These are phyloP conservation scores for Candida gorgasii DNA, from an alignment of 805 yeast species.

Conservation along the genomic window DNA sequence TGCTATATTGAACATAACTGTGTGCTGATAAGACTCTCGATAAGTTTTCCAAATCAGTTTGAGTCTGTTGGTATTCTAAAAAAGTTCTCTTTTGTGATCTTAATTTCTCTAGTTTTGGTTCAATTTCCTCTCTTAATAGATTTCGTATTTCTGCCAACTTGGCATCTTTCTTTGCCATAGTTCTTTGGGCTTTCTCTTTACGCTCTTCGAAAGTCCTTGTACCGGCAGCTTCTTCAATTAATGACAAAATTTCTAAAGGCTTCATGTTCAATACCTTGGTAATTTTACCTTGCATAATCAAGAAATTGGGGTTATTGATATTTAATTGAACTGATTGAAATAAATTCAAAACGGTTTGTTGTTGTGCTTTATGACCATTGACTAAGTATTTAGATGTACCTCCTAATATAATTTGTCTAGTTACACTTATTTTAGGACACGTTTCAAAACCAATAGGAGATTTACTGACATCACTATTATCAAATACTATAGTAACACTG, in stretches of 20 bases:
- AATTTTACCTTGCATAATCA: constrained; percentile 98
- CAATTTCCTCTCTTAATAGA: constrained; percentile 81
- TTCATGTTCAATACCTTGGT: constrained; percentile 97
- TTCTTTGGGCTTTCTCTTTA: constrained; percentile 85
- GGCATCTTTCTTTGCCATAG: constrained; percentile 87
- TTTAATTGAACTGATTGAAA: constrained; percentile 95
- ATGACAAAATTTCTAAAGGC: constrained; percentile 82
- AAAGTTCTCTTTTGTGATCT: constrained; percentile 80
- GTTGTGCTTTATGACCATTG: constrained; percentile 96
- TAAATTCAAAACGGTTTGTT: constrained; percentile 82
- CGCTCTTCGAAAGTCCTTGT: constrained; percentile 94
- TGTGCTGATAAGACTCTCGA: constrained; percentile 76
- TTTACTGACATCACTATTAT: constrained; percentile 70
- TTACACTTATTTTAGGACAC: constrained; percentile 77
- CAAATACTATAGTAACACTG: constrained; percentile 92
- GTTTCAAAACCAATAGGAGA: constrained; percentile 89
- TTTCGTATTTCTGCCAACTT: constrained; percentile 76
- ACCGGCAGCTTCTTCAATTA: constrained; percentile 98
- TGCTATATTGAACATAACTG: constrained; percentile 53
- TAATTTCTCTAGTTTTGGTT: constrained; percentile 82
- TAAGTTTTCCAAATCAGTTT: constrained; percentile 74
- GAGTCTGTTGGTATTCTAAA: constrained; percentile 83
- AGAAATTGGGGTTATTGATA: constrained; percentile 93
- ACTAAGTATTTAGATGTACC: constrained; percentile 90
- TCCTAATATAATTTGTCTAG: constrained; percentile 87